Base-by-base conservation (phyloP, 331 rosid genomes). In the Phaseolus coccineus region DNA sequence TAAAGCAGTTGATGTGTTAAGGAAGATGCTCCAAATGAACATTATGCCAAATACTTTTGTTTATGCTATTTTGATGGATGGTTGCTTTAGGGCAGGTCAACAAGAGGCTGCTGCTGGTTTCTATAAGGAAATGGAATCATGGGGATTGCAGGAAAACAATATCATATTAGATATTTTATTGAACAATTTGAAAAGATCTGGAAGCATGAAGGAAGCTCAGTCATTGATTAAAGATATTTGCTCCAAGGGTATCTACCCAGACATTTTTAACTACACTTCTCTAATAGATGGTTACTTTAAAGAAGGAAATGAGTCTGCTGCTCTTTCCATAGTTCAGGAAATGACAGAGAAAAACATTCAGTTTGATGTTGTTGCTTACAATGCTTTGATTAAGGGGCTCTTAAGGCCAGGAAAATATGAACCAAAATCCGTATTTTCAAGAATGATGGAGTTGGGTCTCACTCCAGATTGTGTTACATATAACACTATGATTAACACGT, bases 311-410 rank as follows among this genome's bases (percentile, higher is more conserved):
- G 93, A 90, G 63, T 83, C 91, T 3, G 83, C 84, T 46, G 97
- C 97, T 39, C 88, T 93, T 42, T 80, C 83, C 78, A 40, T 90
- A 65, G 87, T 89, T 68, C 93, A 91, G 84, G 98, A 90, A 88
- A 88, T 96, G 97, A 81, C 77, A 58, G 89, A 92, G 76, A 89
- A 82, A 81, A 81, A 83, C 69, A 78, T 78, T 9, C 84, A 65
- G 84, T 84, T 93, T 77, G 98, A 96, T 86, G 84, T 90, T 74
- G 87, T 90, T 79, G 94, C 99, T 59, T 96, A 87, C 82, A 96
- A 96, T 89, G 97, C 87, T 77, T 83, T 88, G 80, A 83, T 89
- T 66, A 96, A 89, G 47, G 94, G 99, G 67, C 84, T 93, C 77
- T 74, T 93, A 85, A 87, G 88, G 84, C 87, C 79, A 53, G 94